Evolutionary conservation across 2,329 filamentous ascomycete genomes (phyloP).

Genomic region (Calonectria fujianensis): DNA sequence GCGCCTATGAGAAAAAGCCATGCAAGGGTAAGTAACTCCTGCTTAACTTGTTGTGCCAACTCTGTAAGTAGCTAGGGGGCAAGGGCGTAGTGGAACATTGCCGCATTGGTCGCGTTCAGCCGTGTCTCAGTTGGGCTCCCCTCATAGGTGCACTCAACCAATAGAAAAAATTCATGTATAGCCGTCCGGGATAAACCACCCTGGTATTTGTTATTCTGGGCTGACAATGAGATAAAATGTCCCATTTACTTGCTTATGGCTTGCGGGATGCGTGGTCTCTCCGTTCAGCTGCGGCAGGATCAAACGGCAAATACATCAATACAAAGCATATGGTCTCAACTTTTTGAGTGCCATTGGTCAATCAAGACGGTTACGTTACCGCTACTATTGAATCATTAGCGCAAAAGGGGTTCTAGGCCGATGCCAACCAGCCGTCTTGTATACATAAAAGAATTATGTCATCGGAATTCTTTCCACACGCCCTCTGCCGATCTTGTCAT

Average conservation of each 20-base stretch:
- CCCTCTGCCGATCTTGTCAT: background rate
- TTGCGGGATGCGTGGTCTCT: slow-evolving; percentile 12
- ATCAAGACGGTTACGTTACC: background rate
- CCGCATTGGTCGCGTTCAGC: background rate
- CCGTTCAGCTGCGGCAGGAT: slow-evolving; percentile 10
- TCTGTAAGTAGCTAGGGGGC: background rate
- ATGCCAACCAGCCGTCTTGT: background rate
- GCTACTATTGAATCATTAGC: background rate
- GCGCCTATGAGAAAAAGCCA: background rate
- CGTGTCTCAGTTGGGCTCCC: background rate
- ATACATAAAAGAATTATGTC: background rate
- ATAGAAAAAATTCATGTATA: background rate
- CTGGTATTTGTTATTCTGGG: background rate
- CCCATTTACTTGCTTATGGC: slow-evolving; percentile 16
- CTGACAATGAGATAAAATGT: slow-evolving; percentile 8
- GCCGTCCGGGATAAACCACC: background rate
- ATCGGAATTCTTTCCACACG: background rate
- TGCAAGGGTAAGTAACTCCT: slow-evolving; percentile 18
- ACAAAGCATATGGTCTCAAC: slow-evolving; percentile 3
- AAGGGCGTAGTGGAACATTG: slow-evolving; percentile 20
- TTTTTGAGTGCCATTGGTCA: background rate
- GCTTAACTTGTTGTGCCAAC: background rate
- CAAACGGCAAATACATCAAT: background rate
- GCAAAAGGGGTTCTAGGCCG: background rate
- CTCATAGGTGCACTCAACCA: background rate